These are phyloP conservation scores for Talaromyces islandicus DNA, from an alignment of 2,329 filamentous ascomycete genomes.

Conservation along the genomic window DNA sequence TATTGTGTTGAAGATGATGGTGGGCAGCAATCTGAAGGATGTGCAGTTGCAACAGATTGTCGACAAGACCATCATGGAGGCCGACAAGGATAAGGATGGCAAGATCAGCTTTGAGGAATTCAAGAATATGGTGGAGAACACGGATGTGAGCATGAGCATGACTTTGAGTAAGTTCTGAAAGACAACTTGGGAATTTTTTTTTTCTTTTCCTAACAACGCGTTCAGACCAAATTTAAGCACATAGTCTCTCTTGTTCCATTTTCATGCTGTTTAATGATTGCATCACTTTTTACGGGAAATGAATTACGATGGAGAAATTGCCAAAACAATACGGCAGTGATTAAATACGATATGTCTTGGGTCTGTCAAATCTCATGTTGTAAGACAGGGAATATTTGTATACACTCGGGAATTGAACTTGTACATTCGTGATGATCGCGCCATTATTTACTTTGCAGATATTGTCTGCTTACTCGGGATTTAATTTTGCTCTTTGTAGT, in stretches of 20 bases:
- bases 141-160: slow-evolving; percentile 65
- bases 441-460: not conserved
- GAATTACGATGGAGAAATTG: not conserved
- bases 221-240: not conserved
- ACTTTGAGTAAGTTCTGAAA: slow-evolving; percentile 54
- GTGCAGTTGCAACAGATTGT: slow-evolving; percentile 98
- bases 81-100: slow-evolving; percentile 88
- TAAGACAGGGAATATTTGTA: not conserved
- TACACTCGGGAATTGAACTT: not conserved
- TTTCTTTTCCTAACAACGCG: not conserved
- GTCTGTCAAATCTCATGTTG: not conserved
- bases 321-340: not conserved
- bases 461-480: not conserved
- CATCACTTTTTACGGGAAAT: not conserved
- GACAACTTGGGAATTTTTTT: no score
- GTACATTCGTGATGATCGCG: not conserved
- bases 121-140: slow-evolving; percentile 97
- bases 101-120: slow-evolving; percentile 99
- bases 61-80: slow-evolving; percentile 99
- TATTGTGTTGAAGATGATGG: slow-evolving; percentile 99
- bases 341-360: not conserved
- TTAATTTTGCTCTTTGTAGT: not conserved
- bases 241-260: not conserved
- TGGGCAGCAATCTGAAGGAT: slow-evolving; percentile 97
- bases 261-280: not conserved